phyloP scores from a whole-genome alignment of 2,329 filamentous ascomycete species.

The Pleochaeta shiraiana region DNA sequence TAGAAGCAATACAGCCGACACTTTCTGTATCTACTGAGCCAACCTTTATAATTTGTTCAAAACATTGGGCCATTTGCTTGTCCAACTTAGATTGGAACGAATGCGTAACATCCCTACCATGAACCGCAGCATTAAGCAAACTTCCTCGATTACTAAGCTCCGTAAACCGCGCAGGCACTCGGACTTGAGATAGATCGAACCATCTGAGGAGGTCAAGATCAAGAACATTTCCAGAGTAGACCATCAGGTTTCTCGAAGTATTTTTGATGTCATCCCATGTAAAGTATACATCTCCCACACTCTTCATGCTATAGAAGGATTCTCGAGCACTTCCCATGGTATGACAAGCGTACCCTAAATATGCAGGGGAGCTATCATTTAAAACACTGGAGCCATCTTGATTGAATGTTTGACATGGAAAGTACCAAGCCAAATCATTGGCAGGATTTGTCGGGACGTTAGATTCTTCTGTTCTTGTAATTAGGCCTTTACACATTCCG shows the following conservation, averaged over 20 bases:
- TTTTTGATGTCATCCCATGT: constrained; percentile 93
- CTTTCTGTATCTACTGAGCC: constrained; percentile 91
- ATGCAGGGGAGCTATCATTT: constrained; percentile 53
- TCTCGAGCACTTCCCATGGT: constrained; percentile 47
- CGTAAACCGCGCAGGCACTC: constrained; percentile 55
- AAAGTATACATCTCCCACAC: constrained; percentile 77
- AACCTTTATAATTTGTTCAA: constrained; percentile 88
- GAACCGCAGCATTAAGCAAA: constrained; percentile 37
- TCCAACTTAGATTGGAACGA: constrained; percentile 60
- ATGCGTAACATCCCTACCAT: constrained; percentile 74
- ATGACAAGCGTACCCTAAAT: constrained; percentile 75
- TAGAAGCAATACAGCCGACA: constrained; percentile 90
- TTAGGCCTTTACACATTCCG: constrained; percentile 80
- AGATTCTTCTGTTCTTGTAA: constrained; percentile 47
- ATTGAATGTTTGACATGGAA: constrained; percentile 77
- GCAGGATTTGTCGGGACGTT: constrained; percentile 57
- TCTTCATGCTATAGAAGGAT: constrained; percentile 50
- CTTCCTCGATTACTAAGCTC: constrained; percentile 49
- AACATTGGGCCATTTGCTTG: constrained; percentile 66
- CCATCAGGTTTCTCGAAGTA: constrained; percentile 66
- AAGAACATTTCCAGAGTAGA: constrained; percentile 85
- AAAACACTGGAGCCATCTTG: constrained; percentile 72
- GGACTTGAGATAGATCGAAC: constrained; percentile 70
- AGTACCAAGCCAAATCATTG: constrained; percentile 82
- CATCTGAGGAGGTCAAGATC: constrained; percentile 75